Percentiles rank a stretch among this genome's conserved stretches.
phyloP scores from a whole-genome alignment of 2,329 filamentous ascomycete species.

The Hymenoscyphus linearis region DNA sequence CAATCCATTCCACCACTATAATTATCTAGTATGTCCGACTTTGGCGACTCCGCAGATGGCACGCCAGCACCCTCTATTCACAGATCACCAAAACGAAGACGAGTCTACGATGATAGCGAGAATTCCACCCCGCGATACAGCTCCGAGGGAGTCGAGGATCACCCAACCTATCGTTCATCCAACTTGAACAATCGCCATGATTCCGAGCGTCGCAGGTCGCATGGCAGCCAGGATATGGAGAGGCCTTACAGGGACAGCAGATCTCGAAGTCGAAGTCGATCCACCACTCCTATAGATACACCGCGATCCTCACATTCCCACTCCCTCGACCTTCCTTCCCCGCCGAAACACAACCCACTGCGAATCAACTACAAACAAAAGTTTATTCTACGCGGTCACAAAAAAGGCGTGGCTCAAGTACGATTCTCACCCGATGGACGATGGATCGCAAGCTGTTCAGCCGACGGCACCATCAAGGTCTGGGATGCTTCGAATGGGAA shows the following conservation, averaged over 20 bases:
- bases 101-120: conserved; percentile 35
- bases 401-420: conserved; percentile 73
- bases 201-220: conserved; percentile 20
- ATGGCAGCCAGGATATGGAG: conserved; percentile 27
- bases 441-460: conserved; percentile 85
- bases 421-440: conserved; percentile 86
- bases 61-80: conserved; percentile 14
- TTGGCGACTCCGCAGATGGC: conserved; percentile 24
- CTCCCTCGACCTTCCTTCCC: conserved; percentile 20
- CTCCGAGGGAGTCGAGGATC: conserved; percentile 40
- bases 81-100: conserved; percentile 23
- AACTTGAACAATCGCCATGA: conserved; percentile 25
- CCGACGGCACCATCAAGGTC: conserved; percentile 85
- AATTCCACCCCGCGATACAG: conserved; percentile 39
- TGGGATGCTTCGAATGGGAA: conserved; percentile 77
- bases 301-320: conserved; percentile 24
- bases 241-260: conserved; percentile 22
- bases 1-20: neutral
- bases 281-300: conserved; percentile 22
- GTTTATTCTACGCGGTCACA: conserved; percentile 71
- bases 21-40: conserved; percentile 24
- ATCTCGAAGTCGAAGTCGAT: conserved; percentile 14
- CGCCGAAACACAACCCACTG: conserved; percentile 22
- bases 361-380: conserved; percentile 45
- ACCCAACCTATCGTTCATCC: conserved; percentile 33